These are phyloP conservation scores for Kitagawia praeruptora DNA, from an alignment of 129 eudicot genomes.

Conservation along the genomic window DNA sequence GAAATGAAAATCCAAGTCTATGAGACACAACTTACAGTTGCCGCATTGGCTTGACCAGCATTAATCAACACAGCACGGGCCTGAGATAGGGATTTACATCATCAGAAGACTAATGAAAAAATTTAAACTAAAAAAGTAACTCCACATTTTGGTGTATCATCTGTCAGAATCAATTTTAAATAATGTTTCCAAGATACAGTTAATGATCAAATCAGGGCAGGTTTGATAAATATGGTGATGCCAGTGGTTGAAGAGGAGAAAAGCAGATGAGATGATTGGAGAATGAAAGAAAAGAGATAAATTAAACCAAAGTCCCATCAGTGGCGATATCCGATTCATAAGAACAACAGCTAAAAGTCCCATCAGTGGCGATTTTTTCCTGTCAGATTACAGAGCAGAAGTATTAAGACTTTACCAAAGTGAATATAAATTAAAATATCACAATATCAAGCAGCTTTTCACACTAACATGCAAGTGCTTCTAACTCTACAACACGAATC, in stretches of 20 bases:
- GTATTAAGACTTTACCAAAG: too few relatives aligned
- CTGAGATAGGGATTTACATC: constrained; percentile 28
- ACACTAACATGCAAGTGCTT: too few relatives aligned
- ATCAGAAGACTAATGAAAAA: neutral
- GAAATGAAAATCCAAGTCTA: neutral
- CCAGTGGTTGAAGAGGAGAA: neutral
- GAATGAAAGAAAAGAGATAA: neutral
- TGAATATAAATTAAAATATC: too few relatives aligned
- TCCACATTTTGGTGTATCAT: neutral
- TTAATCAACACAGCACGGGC: constrained; percentile 92
- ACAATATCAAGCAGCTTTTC: too few relatives aligned
- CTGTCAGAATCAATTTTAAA: neutral
- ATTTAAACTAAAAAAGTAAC: neutral
- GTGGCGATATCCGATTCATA: too few relatives aligned
- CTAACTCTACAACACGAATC: too few relatives aligned
- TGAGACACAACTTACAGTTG: constrained; percentile 34
- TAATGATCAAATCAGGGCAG: neutral
- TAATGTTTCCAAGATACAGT: neutral
- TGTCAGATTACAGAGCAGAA: too few relatives aligned
- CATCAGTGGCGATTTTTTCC: too few relatives aligned
- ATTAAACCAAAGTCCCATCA: too few relatives aligned
- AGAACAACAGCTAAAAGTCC: too few relatives aligned
- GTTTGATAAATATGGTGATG: neutral
- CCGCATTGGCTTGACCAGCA: constrained; percentile 99
- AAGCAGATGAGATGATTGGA: neutral